Percentiles rank a stretch among this genome's conserved stretches.
phyloP scores from a whole-genome alignment of 2,329 filamentous ascomycete genomes.

The Botrytis pseudocinerea region DNA sequence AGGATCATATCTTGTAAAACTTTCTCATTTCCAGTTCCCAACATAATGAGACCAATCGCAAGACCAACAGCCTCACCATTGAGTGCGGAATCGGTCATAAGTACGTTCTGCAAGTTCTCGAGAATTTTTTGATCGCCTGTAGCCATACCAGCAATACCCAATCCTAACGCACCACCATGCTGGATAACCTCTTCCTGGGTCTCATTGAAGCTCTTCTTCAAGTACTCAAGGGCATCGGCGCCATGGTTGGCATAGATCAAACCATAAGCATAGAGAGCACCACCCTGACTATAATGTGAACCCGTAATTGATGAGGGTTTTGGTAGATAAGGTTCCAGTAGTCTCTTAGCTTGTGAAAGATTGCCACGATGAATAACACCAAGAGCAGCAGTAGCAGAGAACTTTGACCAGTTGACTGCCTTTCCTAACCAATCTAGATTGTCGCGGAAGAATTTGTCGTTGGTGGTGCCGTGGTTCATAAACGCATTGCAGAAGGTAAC shows the following conservation, averaged over 20 bases:
- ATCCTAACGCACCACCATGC: conserved; percentile 90
- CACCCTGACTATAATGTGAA: conserved; percentile 93
- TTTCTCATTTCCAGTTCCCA: conserved; percentile 93
- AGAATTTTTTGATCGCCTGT: conserved; percentile 90
- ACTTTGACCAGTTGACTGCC: conserved; percentile 99
- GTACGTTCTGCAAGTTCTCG: conserved; percentile 82
- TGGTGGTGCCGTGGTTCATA: conserved; percentile 98
- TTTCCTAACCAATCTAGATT: conserved; percentile 98
- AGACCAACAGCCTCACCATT: conserved; percentile 96
- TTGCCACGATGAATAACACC: conserved; percentile 97
- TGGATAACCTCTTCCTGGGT: conserved; percentile 91
- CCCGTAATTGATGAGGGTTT: conserved; percentile 73
- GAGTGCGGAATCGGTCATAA: conserved; percentile 92
- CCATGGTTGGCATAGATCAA: conserved; percentile 98
- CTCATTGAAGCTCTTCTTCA: conserved; percentile 71
- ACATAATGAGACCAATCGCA: conserved; percentile 96
- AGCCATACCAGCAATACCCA: conserved; percentile 97
- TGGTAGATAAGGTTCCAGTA: conserved; percentile 92
- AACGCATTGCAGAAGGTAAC: conserved; percentile 98
- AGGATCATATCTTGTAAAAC: conserved; percentile 96
- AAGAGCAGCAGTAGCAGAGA: conserved; percentile 92
- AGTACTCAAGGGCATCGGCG: conserved; percentile 80
- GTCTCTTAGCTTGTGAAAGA: conserved; percentile 85
- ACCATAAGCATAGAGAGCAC: conserved; percentile 91
- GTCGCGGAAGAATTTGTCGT: conserved; percentile 97